Base-by-base conservation (phyloP, 2,329 filamentous ascomycete genomes). In the Davidsoniella neocaledoniae region DNA sequence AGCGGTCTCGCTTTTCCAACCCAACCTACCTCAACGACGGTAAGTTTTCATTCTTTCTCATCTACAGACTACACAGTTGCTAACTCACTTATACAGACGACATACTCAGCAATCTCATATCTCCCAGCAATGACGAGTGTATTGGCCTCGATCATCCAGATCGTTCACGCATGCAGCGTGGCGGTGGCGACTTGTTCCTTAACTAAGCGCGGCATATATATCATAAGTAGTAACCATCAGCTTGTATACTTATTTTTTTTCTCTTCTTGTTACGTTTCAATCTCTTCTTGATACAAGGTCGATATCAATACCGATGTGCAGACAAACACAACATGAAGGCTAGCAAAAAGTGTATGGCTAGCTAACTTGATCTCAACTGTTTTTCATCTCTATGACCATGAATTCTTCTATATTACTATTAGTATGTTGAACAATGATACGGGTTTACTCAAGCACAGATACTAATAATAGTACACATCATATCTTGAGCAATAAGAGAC, bases 1-100 rank as follows among this genome's bases (percentile, higher is more conserved):
- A 79, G 62, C 72, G 83, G 62, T 73, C 77, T 47, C 70, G 71
- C 40, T 93, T 85, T 64, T 79, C 83, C 38, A 86, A 83, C 60
- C 83, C 87, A 23, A 74, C 78, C 53, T 93, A 93, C 66, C 70
- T 98, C 43, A 79, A 82, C 57, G 91, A 96, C 67, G 87, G 90
- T 94, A 68, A 71, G 80, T 48, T 1, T 40, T 44, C 8, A 44
- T 53, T 26, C 46, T 16, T 41, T 8, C 1, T 9, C 14, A 7
- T 26, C 9, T 12, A 33, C 12, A 5, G 29, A 33, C 29, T 33
- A 9, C 29, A 33, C 29, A 14, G 38, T 26, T 9, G 7, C 36
- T 38, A 44, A 50, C 42, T 12, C 5, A 17, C 12, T 14, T 6
- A 4, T 16, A 12, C 43, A 82, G 76, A 79, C 56, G 73, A 80